Base-by-base conservation (phyloP, 768 basidiomycete genomes). In the Suillus weaverae region DNA sequence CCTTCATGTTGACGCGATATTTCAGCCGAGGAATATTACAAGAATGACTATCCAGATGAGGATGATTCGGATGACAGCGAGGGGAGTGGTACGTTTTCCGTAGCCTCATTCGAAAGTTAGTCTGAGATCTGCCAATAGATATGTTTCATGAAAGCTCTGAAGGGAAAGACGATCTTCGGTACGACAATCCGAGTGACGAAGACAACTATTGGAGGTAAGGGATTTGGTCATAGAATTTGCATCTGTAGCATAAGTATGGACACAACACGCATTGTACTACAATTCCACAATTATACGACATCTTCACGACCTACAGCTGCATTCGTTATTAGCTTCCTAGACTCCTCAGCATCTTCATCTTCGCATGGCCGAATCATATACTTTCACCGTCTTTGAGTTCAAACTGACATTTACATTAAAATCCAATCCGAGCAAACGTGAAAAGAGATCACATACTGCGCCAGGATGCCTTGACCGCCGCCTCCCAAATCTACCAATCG, bases 31-130 rank as follows among this genome's bases (percentile, higher is more conserved):
- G 91, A 91, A 67, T 92, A 88, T 70, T 92, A 92, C 76, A 91
- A 85, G 70, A 94, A 94, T 65, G 91, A 94, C 71, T 94, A 94
- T 68, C 91, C 91, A 6, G 90, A 92, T 33, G 91, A 89, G 57
- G 86, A 88, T 44, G 77, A 81, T 32, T 77, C 78, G 11, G 68
- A 77, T 2, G 79, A 79, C 30, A 78, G 74, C 20, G 79, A 79
- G 38, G 77, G 75, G 48, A 81, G 79, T 71, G 81, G 80, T 79
- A 67, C 35, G 69, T 70, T 38, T 26, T 50, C 50, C 10, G 9
- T 55, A 36, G 4, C 53, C 32, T 60, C 33, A 53, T 64, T 41
- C 61, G 48, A 44, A 30, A 61, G 14, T 61, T 63, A 41, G 66
- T 64, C 30, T 26, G 30, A 46, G 50, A 56, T 43, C 61, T n/a